Conservation (phyloP, 2,329 filamentous ascomycete genomes). For the Periconia digitata region DNA sequence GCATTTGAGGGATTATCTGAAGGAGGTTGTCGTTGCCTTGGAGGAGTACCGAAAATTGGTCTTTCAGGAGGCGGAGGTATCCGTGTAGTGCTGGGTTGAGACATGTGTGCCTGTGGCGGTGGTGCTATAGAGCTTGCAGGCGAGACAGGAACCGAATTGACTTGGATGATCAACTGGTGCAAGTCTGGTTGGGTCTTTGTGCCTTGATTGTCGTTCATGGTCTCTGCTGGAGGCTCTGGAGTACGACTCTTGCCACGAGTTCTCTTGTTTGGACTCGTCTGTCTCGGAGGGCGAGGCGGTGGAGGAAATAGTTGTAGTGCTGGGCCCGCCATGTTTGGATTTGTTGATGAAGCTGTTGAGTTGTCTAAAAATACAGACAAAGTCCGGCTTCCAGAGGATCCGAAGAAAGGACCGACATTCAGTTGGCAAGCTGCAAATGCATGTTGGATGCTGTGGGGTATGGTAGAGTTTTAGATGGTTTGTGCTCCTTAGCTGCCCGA, state of each 20-base stretch:
- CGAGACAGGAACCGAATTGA: slow-evolving; percentile 41
- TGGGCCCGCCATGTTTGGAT: slow-evolving; percentile 36
- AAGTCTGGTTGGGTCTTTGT: slow-evolving; percentile 37
- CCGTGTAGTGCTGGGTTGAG: slow-evolving; percentile 17
- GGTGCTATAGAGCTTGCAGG: slow-evolving; percentile 28
- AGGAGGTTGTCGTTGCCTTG: slow-evolving; percentile 23
- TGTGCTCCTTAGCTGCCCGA: slow-evolving; percentile 17
- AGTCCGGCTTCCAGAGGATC: slow-evolving; percentile 7
- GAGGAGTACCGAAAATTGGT: slow-evolving; percentile 24
- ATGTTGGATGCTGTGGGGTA: slow-evolving; percentile 33
- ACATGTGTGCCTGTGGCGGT: slow-evolving; percentile 28
- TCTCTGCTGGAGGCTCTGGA: slow-evolving; percentile 32
- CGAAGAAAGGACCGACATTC: slow-evolving; percentile 3
- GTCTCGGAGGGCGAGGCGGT: slow-evolving; percentile 35
- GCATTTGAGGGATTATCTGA: slow-evolving; percentile 21
- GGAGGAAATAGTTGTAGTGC: slow-evolving; percentile 44
- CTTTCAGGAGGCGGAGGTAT: slow-evolving; percentile 20
- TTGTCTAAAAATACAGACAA: slow-evolving; percentile 20
- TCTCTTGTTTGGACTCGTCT: slow-evolving; percentile 34
- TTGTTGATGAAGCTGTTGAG: slow-evolving; percentile 16
- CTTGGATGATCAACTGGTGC: slow-evolving; percentile 43
- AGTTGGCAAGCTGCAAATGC: slow-evolving; percentile 3
- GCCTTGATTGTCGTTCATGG: slow-evolving; percentile 33
- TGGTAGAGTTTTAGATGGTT: slow-evolving; percentile 34
- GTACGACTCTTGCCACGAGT: slow-evolving; percentile 30